Evolutionary conservation across 176 grass and related monocot species (phyloP), one percentile per base, ranked within the genome.

Genomic region (Zea luxurians): DNA sequence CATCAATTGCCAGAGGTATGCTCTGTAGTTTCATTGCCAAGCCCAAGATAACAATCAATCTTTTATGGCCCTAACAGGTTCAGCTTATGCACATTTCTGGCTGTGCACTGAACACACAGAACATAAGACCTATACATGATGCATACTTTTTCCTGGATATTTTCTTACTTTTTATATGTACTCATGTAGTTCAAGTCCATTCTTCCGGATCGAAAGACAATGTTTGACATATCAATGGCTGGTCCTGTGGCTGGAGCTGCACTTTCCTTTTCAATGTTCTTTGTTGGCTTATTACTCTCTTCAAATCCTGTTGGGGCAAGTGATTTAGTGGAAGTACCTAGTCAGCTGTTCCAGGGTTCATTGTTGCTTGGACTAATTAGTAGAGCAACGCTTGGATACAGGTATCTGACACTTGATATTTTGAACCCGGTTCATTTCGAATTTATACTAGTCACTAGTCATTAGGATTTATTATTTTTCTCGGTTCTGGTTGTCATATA

Each of bases 241-340:
- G 92, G 96, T 71, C 96, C 96, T 83, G 71, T 99, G 62, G 92
- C 96, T 76, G 96, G 92, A 79, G 96, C 83, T 85, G 88, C 90
- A 73, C 90, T 99, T 75, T 99, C 96, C 17, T 93, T 99, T 42
- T 99, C 92, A 45, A 99, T 99, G 96, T 95, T 99, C 75, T 90
- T 64, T 89, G 90, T 99, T 77, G 96, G 96, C 46, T 90, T 99
- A 84, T 74, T 94, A 77, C 88, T 99, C 57, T 93, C 96, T 40
- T 91, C 84, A 78, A 91, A 87, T 87, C 84, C 92, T 52, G 86
- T 88, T 73, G 90, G 80, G 42, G 75, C 88, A 83, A 89, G 76
- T 78, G 96, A 99, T 90, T 83, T 99, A 62, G 90, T 99, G 71
- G 88, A 95, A 88, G 96, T 99, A 62, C 96, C 96, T 48, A 95